Evolutionary conservation across 1,139 yeast species (phyloP), one percentile per base, ranked within the genome.

Genomic region (Zygoascus meyerae): DNA sequence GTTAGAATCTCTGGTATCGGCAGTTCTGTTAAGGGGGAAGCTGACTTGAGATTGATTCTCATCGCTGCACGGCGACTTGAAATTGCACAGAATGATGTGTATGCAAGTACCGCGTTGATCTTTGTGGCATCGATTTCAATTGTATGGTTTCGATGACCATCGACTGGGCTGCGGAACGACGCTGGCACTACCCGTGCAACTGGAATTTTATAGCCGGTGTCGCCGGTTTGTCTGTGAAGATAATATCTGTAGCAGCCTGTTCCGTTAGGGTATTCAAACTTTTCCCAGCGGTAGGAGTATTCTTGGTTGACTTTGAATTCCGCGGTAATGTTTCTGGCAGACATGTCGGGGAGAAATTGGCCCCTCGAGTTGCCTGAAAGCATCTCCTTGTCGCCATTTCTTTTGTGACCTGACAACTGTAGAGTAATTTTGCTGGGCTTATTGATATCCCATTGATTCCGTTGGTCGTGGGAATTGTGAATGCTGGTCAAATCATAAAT

Each of bases 81-180:
- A 11, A 40, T 30, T 11, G 45, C 45, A 36, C n/a, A 35, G 42
- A 41, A 45, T 4, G 45, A 35, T n/a, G 32, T 11, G 6, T 57
- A 36, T 1, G 61, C 64, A 28, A 59, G 33, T 9, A 48, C 55
- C 2, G 62, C 60, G 9, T 44, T 37, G 4, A 61, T 52, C 11
- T 49, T 46, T 26, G 54, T 52, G 5, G 49, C 29, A 41, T 62
- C 65, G 5, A 60, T 44, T 21, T 61, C 63, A 10, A 61, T 38
- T 11, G 55, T 40, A 58, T 59, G 51, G 35, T 55, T 49, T 10
- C 31, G 16, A 7, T 46, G 29, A 16, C 52, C 48, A 36, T 54
- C 57, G 21, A 48, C 42, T 10, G 52, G 47, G 21, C 41, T 42
- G 15, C 32, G 40, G 26, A 60, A 51, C 21, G 53, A 33, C 2